Percentiles rank a stretch among this genome's conserved stretches.
These are phyloP conservation scores for Rhizopogon vinicolor DNA, from an alignment of 768 basidiomycete genomes.

Conservation along the genomic window DNA sequence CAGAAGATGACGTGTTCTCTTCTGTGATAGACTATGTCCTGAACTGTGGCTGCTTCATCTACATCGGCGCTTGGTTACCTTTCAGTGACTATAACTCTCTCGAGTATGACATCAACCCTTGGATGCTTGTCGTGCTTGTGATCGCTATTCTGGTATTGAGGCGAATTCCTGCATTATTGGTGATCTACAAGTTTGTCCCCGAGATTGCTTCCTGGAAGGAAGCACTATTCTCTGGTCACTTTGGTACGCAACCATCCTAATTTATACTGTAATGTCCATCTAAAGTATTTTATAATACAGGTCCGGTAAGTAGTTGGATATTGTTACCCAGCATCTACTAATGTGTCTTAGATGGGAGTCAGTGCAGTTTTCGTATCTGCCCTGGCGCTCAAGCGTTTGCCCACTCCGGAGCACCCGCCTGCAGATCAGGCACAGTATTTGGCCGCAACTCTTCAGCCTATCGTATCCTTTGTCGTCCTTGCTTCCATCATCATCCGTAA, in stretches of 20 bases:
- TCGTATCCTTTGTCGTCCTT: conserved; percentile 85
- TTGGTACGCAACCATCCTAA: conserved; percentile 43
- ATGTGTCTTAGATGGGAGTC: conserved; percentile 72
- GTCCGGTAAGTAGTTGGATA: conserved; percentile 39
- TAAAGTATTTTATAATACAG: conserved; percentile 21
- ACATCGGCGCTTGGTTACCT: conserved; percentile 85
- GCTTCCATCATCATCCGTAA: conserved; percentile 80
- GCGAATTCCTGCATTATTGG: conserved; percentile 73
- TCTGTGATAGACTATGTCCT: conserved; percentile 87
- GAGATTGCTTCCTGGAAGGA: conserved; percentile 84
- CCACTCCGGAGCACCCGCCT: conserved; percentile 55
- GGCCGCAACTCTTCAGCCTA: conserved; percentile 69
- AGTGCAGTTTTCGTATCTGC: conserved; percentile 86
- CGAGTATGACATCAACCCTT: conserved; percentile 58
- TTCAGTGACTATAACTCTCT: conserved; percentile 54
- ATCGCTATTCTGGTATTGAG: conserved; percentile 68
- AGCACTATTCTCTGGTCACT: conserved; percentile 90
- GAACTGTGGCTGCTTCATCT: conserved; percentile 77
- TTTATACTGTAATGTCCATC: background rate
- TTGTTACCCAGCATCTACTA: background rate
- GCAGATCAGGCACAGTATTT: conserved; percentile 67
- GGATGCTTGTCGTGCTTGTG: conserved; percentile 67
- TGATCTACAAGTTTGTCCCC: conserved; percentile 80
- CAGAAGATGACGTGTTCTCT: conserved; percentile 82
- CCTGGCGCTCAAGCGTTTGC: conserved; percentile 60